phyloP scores from a whole-genome alignment of 2,329 filamentous ascomycete species.

The Penicillium sp. region DNA sequence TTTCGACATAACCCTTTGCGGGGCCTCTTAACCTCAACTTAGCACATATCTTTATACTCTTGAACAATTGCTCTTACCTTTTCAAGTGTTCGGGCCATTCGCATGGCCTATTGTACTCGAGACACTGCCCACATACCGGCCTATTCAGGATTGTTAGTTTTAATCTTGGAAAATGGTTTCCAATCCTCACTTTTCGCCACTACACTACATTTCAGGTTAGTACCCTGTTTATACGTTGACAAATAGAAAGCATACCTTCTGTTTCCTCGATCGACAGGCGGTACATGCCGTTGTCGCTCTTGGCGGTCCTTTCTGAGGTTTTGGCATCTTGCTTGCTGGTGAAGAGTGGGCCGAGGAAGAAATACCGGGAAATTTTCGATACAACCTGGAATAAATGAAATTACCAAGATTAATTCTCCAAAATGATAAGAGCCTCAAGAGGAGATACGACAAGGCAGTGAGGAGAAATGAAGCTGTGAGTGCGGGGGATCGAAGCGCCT shows the following conservation, averaged over 20 bases:
- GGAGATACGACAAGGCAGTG: not conserved
- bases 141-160: constrained; percentile 19
- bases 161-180: constrained; percentile 19
- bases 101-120: constrained; percentile 34
- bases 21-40: constrained; percentile 38
- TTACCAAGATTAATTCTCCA: not conserved
- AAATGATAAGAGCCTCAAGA: not conserved
- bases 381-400: not conserved
- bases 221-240: not conserved
- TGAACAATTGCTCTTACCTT: constrained; percentile 24
- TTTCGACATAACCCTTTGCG: constrained; percentile 50
- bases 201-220: constrained; percentile 32
- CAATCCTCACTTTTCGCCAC: constrained; percentile 36
- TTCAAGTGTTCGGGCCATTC: constrained; percentile 42
- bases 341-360: not conserved
- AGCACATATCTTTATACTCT: not conserved
- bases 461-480: not conserved
- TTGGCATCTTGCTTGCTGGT: constrained; percentile 6
- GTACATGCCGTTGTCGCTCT: constrained; percentile 45
- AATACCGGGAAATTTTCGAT: not conserved
- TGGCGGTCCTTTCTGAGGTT: constrained; percentile 27
- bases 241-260: constrained; percentile 34
- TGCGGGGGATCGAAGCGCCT: constrained; percentile 14
- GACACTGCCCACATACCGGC: constrained; percentile 39
- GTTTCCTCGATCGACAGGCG: constrained; percentile 43